Evolutionary conservation across 306 rosid species (phyloP), one percentile per base, ranked within the genome.

Genomic region (Betula pendula): DNA sequence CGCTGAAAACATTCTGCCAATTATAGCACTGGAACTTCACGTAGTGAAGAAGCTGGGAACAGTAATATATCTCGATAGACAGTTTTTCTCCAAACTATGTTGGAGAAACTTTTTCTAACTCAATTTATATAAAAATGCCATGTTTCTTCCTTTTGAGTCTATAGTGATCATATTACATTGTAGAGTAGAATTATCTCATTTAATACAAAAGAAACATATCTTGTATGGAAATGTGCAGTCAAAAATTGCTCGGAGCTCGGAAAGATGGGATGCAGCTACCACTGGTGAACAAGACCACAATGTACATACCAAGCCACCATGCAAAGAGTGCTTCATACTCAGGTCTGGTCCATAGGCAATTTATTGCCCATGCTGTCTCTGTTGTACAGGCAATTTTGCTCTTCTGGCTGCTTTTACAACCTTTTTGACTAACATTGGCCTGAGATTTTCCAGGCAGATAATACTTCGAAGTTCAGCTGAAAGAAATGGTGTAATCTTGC

Each of bases 201-300:
- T 48, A 47, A 6, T 76, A 24, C 44, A 70, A 27, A 43, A 49
- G 35, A 43, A 49, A 8, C 74, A 10, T 75, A 33, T 33, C 19
- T 58, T 71, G 8, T 77, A 31, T 68, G 68, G 71, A 42, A 71
- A 70, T 47, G 81, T 72, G 75, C 93, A 94, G 98, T 74, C 89
- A 82, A 76, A 92, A 92, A 79, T 22, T 94, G 81, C 79, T 94
- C 87, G 96, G 89, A 83, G 86, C 83, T 40, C 75, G 86, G 16
- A 92, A 90, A 83, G 97, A 94, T 73, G 98, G 95, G 19, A 90
- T 83, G 14, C 29, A 8, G 29, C 89, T 94, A 71, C 98, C 97
- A 14, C 90, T 92, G 70, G 96, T 92, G 68, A 94, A 94, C 77
- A 85, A 88, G 83, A 92, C 96, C 35, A 90, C 91, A 94, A 92